Percentiles rank a stretch among this genome's conserved stretches.
phyloP scores from a whole-genome alignment of 257 asterid species.

The Primulina eburnea region DNA sequence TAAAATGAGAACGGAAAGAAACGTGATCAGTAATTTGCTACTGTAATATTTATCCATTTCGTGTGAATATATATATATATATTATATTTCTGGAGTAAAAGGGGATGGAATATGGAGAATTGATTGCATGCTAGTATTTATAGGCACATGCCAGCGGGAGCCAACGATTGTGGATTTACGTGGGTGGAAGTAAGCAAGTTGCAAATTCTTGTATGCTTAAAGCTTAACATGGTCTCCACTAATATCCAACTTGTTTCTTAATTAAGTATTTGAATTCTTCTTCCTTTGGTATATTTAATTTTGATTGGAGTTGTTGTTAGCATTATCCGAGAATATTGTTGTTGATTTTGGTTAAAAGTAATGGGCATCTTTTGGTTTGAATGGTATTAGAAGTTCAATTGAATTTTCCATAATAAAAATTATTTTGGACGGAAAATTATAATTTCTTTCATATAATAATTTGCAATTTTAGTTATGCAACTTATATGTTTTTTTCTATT shows the following conservation, averaged over 20 bases:
- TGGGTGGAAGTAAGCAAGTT: constrained; percentile 21
- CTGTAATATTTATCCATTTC: constrained; percentile 7
- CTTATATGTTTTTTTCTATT: too few relatives aligned
- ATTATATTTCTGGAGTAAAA: neutral
- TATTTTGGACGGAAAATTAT: too few relatives aligned
- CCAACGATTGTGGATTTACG: neutral
- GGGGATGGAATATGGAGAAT: too few relatives aligned
- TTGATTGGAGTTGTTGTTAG: too few relatives aligned
- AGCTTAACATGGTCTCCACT: neutral
- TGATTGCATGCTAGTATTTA: constrained; percentile 3
- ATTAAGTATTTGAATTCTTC: neutral
- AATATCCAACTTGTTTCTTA: neutral
- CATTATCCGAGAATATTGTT: too few relatives aligned
- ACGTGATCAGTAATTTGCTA: neutral
- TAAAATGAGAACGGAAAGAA: constrained; percentile 15
- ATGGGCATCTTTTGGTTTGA: too few relatives aligned
- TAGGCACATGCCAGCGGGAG: neutral
- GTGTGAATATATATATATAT: neutral
- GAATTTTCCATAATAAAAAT: too few relatives aligned
- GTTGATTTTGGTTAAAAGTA: too few relatives aligned
- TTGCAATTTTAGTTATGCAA: too few relatives aligned
- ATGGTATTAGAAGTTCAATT: too few relatives aligned
- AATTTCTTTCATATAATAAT: neutral
- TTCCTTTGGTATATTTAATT: neutral
- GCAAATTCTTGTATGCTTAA: constrained; percentile 8